These are phyloP conservation scores for Escallonia rubra DNA, from an alignment of 129 eudicot genomes.

Conservation along the genomic window DNA sequence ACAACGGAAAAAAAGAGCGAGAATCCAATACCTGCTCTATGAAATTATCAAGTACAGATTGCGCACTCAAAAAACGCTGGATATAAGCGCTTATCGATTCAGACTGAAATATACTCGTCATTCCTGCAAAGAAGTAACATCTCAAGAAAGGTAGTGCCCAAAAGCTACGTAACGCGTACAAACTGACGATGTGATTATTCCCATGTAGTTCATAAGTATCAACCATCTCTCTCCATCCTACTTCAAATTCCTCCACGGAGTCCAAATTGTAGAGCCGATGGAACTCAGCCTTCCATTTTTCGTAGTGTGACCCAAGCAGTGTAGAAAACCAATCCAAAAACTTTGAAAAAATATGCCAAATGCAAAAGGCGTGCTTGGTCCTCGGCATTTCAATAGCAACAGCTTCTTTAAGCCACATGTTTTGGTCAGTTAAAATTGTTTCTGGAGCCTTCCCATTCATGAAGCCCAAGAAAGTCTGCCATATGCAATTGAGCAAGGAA, in stretches of 20 bases:
- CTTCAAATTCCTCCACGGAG: slow-evolving; percentile 62
- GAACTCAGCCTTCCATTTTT: slow-evolving; percentile 76
- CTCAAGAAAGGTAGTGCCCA: slow-evolving; percentile 83
- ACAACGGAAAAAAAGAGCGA: background rate
- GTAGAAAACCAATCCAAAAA: slow-evolving; percentile 82
- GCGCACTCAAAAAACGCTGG: slow-evolving; percentile 73
- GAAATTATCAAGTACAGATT: slow-evolving; percentile 52
- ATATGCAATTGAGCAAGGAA: slow-evolving; percentile 4
- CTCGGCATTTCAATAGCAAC: slow-evolving; percentile 61
- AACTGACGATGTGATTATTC: slow-evolving; percentile 73
- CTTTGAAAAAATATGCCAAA: slow-evolving; percentile 73
- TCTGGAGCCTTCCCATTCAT: slow-evolving; percentile 80
- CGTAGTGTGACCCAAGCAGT: slow-evolving; percentile 64
- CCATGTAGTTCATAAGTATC: slow-evolving; percentile 57
- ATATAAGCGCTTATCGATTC: slow-evolving; percentile 61
- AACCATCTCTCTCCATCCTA: slow-evolving; percentile 82
- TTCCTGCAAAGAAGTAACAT: slow-evolving; percentile 72
- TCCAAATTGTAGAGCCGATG: slow-evolving; percentile 62
- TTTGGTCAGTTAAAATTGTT: slow-evolving; percentile 80
- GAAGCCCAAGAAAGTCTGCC: slow-evolving; percentile 67
- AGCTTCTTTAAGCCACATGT: slow-evolving; percentile 93
- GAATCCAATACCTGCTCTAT: slow-evolving; percentile 54
- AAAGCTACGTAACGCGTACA: slow-evolving; percentile 66
- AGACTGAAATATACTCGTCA: slow-evolving; percentile 54
- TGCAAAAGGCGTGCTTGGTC: slow-evolving; percentile 78